Base-by-base conservation (phyloP, 164 flowering plant species). In the Sextonia rubra region DNA sequence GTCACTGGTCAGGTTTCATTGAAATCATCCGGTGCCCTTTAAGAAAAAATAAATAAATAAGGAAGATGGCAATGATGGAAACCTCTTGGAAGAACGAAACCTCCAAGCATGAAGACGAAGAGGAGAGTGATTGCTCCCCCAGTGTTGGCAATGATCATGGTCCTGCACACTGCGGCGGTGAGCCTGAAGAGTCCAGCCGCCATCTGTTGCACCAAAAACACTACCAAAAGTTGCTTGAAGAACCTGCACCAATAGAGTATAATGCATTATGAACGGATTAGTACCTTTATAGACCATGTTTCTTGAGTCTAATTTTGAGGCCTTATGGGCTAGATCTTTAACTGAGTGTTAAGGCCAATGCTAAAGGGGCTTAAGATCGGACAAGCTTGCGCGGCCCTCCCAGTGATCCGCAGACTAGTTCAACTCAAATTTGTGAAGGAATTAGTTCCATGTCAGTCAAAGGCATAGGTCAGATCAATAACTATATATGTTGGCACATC, bases 71-170 rank as follows among this genome's bases (percentile, higher is more conserved):
- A 44, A 30, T 8, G 58, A 24, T 44, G 60, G 12, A 32, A 61
- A 92, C 99, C 85, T 84, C 47, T 69, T 69, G 98, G 98, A 68
- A 91, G 79, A 73, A 90, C 85, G 81, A 93, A 96, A 25, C 98
- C 99, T 14, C 97, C 98, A 20, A 92, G 90, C 86, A 89, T 24
- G 86, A 90, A 89, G 9, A 89, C 71, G 20, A 92, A 77, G 29
- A 90, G 87, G 5, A 88, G 83, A 64, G 60, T 37, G 0, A 90
- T 85, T 24, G 92, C 73, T 37, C 97, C 97, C 3, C 87, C 90
- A 18, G 89, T 87, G 75, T 82, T 87, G 62, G 97, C 85, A 30
- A 90, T 81, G 71, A 85, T 85, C 92, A 85, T 86, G 1, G 86
- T 80, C 80, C 91, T 84, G 75, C 91, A 87, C 2, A 84, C 78